These are phyloP conservation scores for Backusella australiensis DNA, from an alignment of 192 early-diverging fungal genomes.

Conservation along the genomic window DNA sequence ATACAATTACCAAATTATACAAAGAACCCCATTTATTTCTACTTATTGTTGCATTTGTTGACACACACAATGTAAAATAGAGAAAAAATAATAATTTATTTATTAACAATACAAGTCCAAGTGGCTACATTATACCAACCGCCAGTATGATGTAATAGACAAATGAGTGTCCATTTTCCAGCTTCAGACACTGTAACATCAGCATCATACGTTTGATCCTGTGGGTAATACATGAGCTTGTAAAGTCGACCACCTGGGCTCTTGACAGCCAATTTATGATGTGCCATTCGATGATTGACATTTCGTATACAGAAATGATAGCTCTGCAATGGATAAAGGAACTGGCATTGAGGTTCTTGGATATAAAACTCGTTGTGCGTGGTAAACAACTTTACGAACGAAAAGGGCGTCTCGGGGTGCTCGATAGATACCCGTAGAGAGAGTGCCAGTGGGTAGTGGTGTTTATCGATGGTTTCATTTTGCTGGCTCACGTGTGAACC, in stretches of 20 bases:
- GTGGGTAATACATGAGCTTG: constrained; percentile 29
- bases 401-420: constrained; percentile 21
- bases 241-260: constrained; percentile 32
- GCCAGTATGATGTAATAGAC: constrained; percentile 21
- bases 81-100: background rate
- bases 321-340: constrained; percentile 43
- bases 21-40: background rate
- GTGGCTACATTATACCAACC: constrained; percentile 33
- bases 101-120: constrained; percentile 28
- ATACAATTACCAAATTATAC: background rate
- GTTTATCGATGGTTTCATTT: constrained; percentile 2
- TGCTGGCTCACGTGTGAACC: constrained; percentile 17
- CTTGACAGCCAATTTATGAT: constrained; percentile 37
- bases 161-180: constrained; percentile 36
- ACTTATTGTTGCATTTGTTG: too few relatives aligned
- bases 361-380: constrained; percentile 47
- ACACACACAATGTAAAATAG: too few relatives aligned
- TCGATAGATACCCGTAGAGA: constrained; percentile 14
- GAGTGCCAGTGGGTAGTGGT: constrained; percentile 39
- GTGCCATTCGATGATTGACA: background rate
- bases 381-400: constrained; percentile 41
- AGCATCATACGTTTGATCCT: constrained; percentile 26
- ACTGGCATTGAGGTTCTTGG: constrained; percentile 45
- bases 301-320: constrained; percentile 43
- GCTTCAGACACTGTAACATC: constrained; percentile 23